A percentile compares a stretch with the other conserved stretches of the same genome.
These are phyloP conservation scores for Aschersonia sp. DNA, from an alignment of 2,329 filamentous ascomycete genomes.

Conservation along the genomic window DNA sequence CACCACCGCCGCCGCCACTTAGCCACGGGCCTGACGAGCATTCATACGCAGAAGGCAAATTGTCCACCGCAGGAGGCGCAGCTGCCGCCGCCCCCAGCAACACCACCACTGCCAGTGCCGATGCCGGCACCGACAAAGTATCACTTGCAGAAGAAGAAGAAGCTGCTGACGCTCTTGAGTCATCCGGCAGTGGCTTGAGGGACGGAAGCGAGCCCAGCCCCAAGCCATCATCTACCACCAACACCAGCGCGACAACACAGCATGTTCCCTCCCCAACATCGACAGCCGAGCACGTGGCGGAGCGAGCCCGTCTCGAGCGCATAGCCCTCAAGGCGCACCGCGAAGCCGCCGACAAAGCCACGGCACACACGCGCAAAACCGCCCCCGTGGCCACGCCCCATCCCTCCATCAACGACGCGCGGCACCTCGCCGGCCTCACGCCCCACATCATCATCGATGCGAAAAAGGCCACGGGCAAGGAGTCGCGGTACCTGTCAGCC, in stretches of 20 bases:
- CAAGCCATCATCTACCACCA: no score
- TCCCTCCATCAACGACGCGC: conserved; percentile 40
- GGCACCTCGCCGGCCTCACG: conserved; percentile 39
- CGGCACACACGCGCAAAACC: conserved; percentile 36
- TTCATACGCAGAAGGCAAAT: no score
- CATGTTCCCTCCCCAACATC: conserved; percentile 13
- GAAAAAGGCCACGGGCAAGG: conserved; percentile 61
- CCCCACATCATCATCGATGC: conserved; percentile 65
- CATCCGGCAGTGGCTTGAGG: no score
- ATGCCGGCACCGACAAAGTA: no score
- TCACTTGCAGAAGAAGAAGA: no score
- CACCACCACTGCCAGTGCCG: no score
- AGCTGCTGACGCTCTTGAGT: no score
- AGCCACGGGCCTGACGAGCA: no score
- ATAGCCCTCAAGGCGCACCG: conserved; percentile 40
- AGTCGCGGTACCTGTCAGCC: conserved; percentile 57
- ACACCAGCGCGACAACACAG: conserved; percentile 1
- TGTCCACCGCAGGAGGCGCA: no score
- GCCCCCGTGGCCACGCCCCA: conserved; percentile 33
- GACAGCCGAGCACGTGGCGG: conserved; percentile 41
- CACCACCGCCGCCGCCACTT: neutral
- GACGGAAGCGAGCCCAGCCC: no score
- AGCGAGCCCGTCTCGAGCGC: conserved; percentile 45
- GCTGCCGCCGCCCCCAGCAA: no score
- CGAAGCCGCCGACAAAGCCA: conserved; percentile 40